phyloP scores from a whole-genome alignment of 2,329 filamentous ascomycete genomes.

The Kalmusia sp. region DNA sequence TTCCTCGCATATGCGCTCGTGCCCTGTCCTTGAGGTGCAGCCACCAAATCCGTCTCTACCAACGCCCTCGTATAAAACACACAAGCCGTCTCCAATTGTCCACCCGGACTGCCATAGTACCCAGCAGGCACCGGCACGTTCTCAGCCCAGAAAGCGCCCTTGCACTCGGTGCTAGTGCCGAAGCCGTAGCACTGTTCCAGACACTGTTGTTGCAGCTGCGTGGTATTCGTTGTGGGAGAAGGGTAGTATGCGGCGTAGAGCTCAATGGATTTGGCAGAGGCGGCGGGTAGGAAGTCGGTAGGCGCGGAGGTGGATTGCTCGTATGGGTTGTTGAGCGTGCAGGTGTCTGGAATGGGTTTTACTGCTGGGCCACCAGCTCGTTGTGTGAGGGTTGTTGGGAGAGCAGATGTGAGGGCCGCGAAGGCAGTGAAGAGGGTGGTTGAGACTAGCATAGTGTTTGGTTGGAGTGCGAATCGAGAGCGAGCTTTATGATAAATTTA shows the following conservation, averaged over 20 bases:
- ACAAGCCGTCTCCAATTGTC: conserved; percentile 42
- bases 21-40: conserved; percentile 37
- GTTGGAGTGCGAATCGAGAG: not conserved
- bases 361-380: conserved; percentile 46
- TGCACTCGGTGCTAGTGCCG: conserved; percentile 44
- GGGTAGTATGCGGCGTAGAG: conserved; percentile 45
- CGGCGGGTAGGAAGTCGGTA: conserved; percentile 33
- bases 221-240: conserved; percentile 32
- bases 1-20: conserved; percentile 39
- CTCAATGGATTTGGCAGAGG: conserved; percentile 23
- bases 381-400: conserved; percentile 6
- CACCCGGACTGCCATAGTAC: conserved; percentile 40
- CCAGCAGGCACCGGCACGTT: conserved; percentile 45
- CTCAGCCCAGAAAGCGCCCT: conserved; percentile 45
- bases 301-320: conserved; percentile 23
- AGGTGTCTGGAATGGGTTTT: conserved; percentile 43
- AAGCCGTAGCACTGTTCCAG: conserved; percentile 52
- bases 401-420: conserved; percentile 6
- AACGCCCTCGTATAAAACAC: conserved; percentile 43
- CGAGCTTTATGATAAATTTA: not conserved
- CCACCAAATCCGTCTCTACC: conserved; percentile 34
- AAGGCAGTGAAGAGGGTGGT: conserved; percentile 7
- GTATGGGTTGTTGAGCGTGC: conserved; percentile 40
- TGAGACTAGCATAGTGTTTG: conserved; percentile 7
- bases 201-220: conserved; percentile 40